These are phyloP conservation scores for Westerdykella aurantiaca DNA, from an alignment of 2,329 filamentous ascomycete genomes.

Conservation along the genomic window DNA sequence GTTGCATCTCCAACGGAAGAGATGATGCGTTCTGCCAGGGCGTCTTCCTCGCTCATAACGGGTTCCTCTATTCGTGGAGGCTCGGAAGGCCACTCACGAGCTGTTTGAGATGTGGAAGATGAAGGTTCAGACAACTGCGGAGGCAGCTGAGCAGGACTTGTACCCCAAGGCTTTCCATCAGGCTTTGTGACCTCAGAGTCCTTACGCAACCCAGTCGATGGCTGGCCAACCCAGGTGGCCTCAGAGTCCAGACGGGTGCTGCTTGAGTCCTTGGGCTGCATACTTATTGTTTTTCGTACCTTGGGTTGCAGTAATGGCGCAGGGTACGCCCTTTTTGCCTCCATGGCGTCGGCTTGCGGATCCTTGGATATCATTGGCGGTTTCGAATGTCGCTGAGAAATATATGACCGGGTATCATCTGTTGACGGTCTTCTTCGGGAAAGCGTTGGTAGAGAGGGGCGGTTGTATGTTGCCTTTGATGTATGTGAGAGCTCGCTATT, in stretches of 20 bases:
- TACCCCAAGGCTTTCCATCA: constrained; percentile 3
- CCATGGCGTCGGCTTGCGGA: constrained; percentile 5
- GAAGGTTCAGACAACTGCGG: constrained; percentile 1
- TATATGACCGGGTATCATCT: constrained; percentile 5
- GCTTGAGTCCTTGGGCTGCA: too few species aligned
- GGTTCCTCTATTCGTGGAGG: constrained; percentile 16
- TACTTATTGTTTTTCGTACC: too few species aligned
- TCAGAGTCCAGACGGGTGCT: constrained; percentile 24
- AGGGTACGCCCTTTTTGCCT: constrained; percentile 11
- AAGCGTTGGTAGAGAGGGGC: too few species aligned
- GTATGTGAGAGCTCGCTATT: constrained; percentile 21
- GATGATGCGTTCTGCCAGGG: constrained; percentile 37
- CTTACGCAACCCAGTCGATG: constrained; percentile 12
- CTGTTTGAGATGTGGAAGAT: constrained; percentile 11
- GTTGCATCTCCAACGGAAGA: constrained; percentile 36
- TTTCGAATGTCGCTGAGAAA: too few species aligned
- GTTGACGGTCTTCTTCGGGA: too few species aligned
- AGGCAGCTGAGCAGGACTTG: background rate
- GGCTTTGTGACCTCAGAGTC: constrained; percentile 3
- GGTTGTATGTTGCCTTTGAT: constrained; percentile 15
- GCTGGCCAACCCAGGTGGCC: constrained; percentile 18
- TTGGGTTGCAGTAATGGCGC: constrained; percentile 2
- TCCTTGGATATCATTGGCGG: too few species aligned
- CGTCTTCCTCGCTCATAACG: constrained; percentile 20
- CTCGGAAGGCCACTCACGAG: constrained; percentile 15